Base-by-base conservation (phyloP, 2,329 filamentous ascomycete genomes). In the Coniochaeta ligniaria region DNA sequence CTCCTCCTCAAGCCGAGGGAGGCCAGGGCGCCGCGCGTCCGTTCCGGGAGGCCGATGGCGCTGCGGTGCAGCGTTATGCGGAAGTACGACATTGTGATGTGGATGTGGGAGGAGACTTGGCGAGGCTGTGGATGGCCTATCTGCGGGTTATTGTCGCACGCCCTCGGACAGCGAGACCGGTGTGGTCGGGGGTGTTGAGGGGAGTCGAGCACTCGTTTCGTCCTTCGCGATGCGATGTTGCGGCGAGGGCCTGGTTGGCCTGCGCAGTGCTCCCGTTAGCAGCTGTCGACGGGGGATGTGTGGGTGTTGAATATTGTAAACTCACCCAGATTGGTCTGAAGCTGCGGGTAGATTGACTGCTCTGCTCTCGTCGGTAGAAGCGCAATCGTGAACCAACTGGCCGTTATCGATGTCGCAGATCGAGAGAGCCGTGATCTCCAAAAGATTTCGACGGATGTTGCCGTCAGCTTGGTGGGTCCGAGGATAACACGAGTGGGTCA, bases 61-160 rank as follows among this genome's bases (percentile, higher is more conserved):
- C 89, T 93, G 72, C 93, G 91, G 76, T 95, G 85, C 61, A 96
- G 89, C 57, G 92, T 96, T 74, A 97, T 91, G 72, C 91, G 89
- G 82, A 97, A 97, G 81, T 84, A 96, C 61, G 87, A 81, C 88
- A 92, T 92, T 63, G 59, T 68, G 20, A 14, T 26, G 24, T 28
- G 61, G 35, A 33, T 64, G 59, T 65, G 60, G 50, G 45, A 17
- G 52, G 17, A 28, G 28, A 24, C 7, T 20, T 22, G n/a, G 17
- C 26, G 56, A 20, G 56, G 31, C 52, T 50, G 36, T 16, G 35
- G 24, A 33, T 20, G 33, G 28, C 20, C 7, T 36, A 11, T 9
- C 12, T 36, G 7, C 7, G 12, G 35, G 12, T 36, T 12, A 5
- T 3, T 3, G 8, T 9, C 12, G 8, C 7, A 14, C 6, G 35